Evolutionary conservation across 495 filamentous ascomycete species (phyloP).

Genomic region (Pyronema domesticum): DNA sequence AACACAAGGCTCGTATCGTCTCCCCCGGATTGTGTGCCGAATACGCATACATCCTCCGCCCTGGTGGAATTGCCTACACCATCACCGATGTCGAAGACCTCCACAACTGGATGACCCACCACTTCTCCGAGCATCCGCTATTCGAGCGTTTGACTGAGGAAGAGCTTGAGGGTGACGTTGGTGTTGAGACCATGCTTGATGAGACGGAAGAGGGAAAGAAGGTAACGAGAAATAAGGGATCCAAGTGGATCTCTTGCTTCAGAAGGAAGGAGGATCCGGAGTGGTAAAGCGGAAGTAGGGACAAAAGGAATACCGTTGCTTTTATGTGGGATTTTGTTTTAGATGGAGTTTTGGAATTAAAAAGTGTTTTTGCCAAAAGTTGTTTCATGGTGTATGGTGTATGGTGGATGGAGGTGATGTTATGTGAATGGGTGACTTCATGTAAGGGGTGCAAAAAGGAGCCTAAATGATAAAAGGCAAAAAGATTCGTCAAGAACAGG

Average conservation of each 20-base stretch:
- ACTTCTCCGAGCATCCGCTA: constrained; percentile 54
- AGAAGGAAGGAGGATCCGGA: constrained; percentile 61
- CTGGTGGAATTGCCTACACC: constrained; percentile 76
- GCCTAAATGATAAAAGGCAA: too few relatives aligned
- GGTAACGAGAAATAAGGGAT: constrained; percentile 72
- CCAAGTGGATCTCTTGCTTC: constrained; percentile 76
- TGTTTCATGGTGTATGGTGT: too few relatives aligned
- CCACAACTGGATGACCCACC: constrained; percentile 75
- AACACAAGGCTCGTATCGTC: constrained; percentile 91
- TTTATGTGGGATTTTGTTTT: too few relatives aligned
- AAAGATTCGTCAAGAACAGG: too few relatives aligned
- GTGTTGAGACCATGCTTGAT: constrained; percentile 59
- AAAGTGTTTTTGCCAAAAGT: too few relatives aligned
- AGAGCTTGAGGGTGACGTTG: constrained; percentile 54
- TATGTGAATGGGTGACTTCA: too few relatives aligned
- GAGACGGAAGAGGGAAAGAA: constrained; percentile 98
- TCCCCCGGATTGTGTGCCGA: constrained; percentile 74
- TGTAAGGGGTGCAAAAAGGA: too few relatives aligned
- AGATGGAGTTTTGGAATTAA: too few relatives aligned
- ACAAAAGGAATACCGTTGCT: too few relatives aligned
- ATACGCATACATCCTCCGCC: constrained; percentile 74
- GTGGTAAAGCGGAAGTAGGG: too few relatives aligned
- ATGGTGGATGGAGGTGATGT: too few relatives aligned
- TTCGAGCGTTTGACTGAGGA: constrained; percentile 48
- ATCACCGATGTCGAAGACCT: constrained; percentile 95